These are phyloP conservation scores for Heracleum sosnowskyi DNA, from an alignment of 129 eudicot genomes.

Conservation along the genomic window DNA sequence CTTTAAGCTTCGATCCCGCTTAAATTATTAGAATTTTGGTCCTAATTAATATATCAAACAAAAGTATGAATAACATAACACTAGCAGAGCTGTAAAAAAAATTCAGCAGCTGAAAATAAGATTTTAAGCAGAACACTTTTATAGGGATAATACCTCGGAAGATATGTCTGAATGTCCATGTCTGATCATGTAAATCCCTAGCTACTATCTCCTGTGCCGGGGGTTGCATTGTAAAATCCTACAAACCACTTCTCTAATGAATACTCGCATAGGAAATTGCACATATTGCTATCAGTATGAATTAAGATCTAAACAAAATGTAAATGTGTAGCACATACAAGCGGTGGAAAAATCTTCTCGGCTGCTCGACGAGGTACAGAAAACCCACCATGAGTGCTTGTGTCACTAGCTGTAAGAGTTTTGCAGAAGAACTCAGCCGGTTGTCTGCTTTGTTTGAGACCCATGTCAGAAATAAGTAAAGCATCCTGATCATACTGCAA, in stretches of 20 bases:
- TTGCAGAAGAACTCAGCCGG: slow-evolving; percentile 92
- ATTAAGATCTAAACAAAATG: not conserved
- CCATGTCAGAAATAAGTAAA: slow-evolving; percentile 76
- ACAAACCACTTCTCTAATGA: slow-evolving; percentile 21
- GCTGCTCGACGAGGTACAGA: slow-evolving; percentile 98
- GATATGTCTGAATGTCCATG: slow-evolving; percentile 93
- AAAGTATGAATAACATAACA: not conserved
- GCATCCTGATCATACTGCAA: slow-evolving; percentile 87
- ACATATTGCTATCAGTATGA: not conserved
- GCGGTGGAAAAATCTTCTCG: slow-evolving; percentile 90
- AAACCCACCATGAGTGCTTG: slow-evolving; percentile 97
- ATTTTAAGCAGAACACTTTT: not conserved
- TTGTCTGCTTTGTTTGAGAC: slow-evolving; percentile 82
- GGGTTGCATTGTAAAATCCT: slow-evolving; percentile 97
- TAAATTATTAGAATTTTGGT: no score
- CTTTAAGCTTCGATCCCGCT: no score
- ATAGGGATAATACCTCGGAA: slow-evolving; percentile 51
- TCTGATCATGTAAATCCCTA: slow-evolving; percentile 85
- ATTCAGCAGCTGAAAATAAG: not conserved
- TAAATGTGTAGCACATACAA: slow-evolving; percentile 31
- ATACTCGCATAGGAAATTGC: slow-evolving; percentile 12
- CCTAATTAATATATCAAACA: no score
- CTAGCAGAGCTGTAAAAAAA: not conserved
- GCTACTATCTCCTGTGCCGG: slow-evolving; percentile 88
- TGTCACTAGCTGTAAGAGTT: slow-evolving; percentile 93